Evolutionary conservation across 1,284 basidiomycete genomes (phyloP), one percentile per base, ranked within the genome.

Genomic region (Phenoliferia sp.): DNA sequence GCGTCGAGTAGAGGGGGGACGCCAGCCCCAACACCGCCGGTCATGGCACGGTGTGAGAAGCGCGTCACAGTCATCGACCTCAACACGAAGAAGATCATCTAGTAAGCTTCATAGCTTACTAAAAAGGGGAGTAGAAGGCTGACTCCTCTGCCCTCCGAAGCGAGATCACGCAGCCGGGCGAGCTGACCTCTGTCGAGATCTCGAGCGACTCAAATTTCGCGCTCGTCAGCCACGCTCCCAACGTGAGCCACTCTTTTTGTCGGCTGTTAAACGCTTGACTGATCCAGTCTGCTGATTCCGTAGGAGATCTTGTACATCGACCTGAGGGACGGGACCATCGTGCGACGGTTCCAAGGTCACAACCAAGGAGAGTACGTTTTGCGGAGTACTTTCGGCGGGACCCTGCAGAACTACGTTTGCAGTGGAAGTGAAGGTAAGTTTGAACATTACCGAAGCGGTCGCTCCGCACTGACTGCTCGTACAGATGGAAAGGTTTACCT

Each of bases 351-450:
- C 77, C 86, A 86, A 2, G 94, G 90, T 31, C 90, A 94, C 75
- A 84, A 84, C 44, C 92, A 94, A 79, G 85, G 85, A 3, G 83
- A 85, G 50, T 90, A 91, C 79, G 87, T 97, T 69, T 90, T 99
- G 69, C 85, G 91, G 66, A 91, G 90, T 78, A 94, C 92, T 76
- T 98, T 98, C 79, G 96, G 94, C 32, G 94, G 94, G n/a, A 82
- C 88, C 35, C 88, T 91, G 76, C 88, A 89, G 69, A 90, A 89
- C 76, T 95, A 96, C 77, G 85, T 99, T 59, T 84, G 94, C 65
- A 94, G 90, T 75, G 96, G 96, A 33, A 94, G 92, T 78, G 94
- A 98, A 86, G 93, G 94, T 90, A 74, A 72, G 84, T 80, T 35
- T 19, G 29, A n/a, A n/a, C n/a, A n/a, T n/a, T n/a, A n/a, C n/a